These are phyloP conservation scores for Neurospora sp. DNA, from an alignment of 495 filamentous ascomycete genomes.

Conservation along the genomic window DNA sequence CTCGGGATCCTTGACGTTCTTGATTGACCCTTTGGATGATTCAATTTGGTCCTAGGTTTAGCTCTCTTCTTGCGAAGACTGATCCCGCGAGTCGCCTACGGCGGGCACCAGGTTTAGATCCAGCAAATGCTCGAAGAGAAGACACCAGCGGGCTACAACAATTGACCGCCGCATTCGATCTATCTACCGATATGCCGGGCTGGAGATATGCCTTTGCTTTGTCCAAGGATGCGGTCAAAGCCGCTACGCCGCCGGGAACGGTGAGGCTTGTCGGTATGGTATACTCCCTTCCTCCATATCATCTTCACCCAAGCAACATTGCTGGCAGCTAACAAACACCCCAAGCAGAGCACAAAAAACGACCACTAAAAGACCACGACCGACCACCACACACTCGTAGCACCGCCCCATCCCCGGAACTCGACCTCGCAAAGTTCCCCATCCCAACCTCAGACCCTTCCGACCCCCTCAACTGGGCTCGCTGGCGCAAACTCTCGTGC, in stretches of 20 bases:
- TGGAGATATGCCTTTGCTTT: conserved; percentile 22
- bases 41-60: background rate
- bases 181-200: conserved; percentile 12
- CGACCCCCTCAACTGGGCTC: conserved; percentile 23
- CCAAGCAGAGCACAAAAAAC: conserved; percentile 7
- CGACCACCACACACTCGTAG: background rate
- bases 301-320: background rate
- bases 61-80: background rate
- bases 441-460: conserved; percentile 16
- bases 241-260: conserved; percentile 21
- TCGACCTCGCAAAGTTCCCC: conserved; percentile 10
- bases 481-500: conserved; percentile 17
- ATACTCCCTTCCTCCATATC: too few relatives aligned
- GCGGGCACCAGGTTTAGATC: background rate
- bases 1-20: background rate
- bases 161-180: background rate
- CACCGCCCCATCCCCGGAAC: background rate
- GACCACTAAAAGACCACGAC: background rate
- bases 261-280: conserved; percentile 18
- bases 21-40: background rate
- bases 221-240: conserved; percentile 12
- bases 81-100: background rate
- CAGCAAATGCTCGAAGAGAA: background rate
- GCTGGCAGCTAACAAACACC: conserved; percentile 8
- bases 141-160: background rate